Conservation (phyloP, 164 flowering plant genomes). For the Pachysandra terminalis region DNA sequence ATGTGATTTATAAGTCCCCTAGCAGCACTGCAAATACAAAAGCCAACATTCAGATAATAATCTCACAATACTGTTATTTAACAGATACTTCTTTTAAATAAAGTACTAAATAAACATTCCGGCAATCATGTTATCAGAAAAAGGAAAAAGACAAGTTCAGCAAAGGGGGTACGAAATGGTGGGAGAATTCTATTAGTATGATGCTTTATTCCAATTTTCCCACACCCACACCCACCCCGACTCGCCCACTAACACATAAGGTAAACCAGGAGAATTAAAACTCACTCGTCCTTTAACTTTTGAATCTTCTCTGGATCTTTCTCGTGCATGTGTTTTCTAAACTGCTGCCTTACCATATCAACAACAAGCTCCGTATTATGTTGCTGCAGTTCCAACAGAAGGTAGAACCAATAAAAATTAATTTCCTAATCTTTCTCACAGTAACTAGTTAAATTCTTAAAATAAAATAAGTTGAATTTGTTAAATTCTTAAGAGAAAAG, state of each 20-base stretch:
- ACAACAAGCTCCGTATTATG: slow-evolving; percentile 76
- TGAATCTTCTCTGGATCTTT: slow-evolving; percentile 92
- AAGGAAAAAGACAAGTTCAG: not conserved
- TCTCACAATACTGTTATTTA: not conserved
- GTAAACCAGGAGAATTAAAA: slow-evolving; percentile 11
- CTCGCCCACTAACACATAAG: too few relatives aligned
- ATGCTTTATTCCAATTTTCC: not conserved
- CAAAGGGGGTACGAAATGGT: not conserved
- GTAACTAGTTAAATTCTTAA: not conserved
- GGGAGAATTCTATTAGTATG: too few relatives aligned
- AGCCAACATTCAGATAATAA: slow-evolving; percentile 9
- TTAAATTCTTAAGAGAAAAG: not conserved
- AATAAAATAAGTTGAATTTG: not conserved
- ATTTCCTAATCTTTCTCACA: not conserved
- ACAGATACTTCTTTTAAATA: too few relatives aligned
- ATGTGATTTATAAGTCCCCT: slow-evolving; percentile 97
- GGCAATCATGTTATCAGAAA: not conserved
- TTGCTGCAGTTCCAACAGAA: slow-evolving; percentile 47
- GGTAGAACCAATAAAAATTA: not conserved
- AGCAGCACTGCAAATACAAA: slow-evolving; percentile 74
- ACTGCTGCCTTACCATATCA: slow-evolving; percentile 85
- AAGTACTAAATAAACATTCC: too few relatives aligned
- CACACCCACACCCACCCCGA: not conserved
- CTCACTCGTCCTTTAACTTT: slow-evolving; percentile 89
- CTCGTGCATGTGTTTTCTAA: slow-evolving; percentile 82